Percentiles rank a stretch among this genome's conserved stretches.
phyloP scores from a whole-genome alignment of 441 rosid species.

The Flueggea neowawraea region DNA sequence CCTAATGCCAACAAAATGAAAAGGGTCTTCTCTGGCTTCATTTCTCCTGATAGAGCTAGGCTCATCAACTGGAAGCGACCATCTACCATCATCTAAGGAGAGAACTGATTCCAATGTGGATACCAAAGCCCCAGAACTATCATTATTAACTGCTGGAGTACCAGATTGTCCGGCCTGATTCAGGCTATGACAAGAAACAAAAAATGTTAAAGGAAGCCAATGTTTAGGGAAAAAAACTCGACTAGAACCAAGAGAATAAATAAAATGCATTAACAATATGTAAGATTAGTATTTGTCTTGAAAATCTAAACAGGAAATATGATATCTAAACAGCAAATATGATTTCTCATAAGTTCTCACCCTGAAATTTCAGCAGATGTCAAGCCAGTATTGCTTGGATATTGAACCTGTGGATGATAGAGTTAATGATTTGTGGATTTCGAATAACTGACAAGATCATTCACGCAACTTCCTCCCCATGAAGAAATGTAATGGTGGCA shows the following conservation, averaged over 20 bases:
- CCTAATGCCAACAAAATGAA: slow-evolving; percentile 64
- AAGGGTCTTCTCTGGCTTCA: slow-evolving; percentile 74
- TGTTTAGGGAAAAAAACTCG: too few relatives aligned
- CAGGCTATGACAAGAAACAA: slow-evolving; percentile 37
- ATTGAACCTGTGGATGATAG: slow-evolving; percentile 58
- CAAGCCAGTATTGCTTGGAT: slow-evolving; percentile 72
- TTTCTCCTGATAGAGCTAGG: slow-evolving; percentile 34
- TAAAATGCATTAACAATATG: too few relatives aligned
- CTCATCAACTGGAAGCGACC: slow-evolving; percentile 58
- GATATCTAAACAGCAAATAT: too few relatives aligned
- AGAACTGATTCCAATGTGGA: slow-evolving; percentile 77
- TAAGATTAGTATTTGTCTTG: too few relatives aligned
- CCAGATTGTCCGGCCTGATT: slow-evolving; percentile 41
- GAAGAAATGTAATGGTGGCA: background rate
- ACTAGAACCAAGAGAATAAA: too few relatives aligned
- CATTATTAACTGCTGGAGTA: slow-evolving; percentile 36
- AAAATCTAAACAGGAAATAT: too few relatives aligned
- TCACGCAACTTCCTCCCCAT: too few relatives aligned
- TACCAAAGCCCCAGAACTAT: slow-evolving; percentile 34
- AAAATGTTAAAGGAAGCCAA: slow-evolving; percentile 20
- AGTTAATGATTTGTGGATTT: background rate
- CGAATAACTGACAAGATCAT: too few relatives aligned
- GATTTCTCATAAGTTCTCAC: slow-evolving; percentile 26
- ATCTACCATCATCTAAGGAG: slow-evolving; percentile 91
- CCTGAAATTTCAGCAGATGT: slow-evolving; percentile 40